Base-by-base conservation (phyloP, 768 basidiomycete species). In the Leucosporidium creatinivorum region DNA sequence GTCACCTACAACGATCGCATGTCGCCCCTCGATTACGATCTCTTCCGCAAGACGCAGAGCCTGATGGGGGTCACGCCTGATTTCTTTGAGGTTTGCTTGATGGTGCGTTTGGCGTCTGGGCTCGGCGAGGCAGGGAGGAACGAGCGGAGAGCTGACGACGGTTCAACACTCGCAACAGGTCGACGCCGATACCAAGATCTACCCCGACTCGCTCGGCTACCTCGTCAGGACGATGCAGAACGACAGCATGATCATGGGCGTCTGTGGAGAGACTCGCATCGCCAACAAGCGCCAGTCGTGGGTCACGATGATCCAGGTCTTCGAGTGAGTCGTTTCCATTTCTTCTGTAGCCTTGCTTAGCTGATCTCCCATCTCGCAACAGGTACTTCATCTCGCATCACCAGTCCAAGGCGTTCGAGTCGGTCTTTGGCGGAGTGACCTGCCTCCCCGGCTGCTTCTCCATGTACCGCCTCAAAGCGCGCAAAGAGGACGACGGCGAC, bases 391-490 rank as follows among this genome's bases (percentile, higher is more conserved):
- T 99, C 76, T 97, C 93, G 48, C 96, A 99, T 79, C 94, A 99
- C 78, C 84, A 93, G 62, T 90, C 94, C 69, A 99, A 99, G 79
- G 93, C 91, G 10, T 99, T 99, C 79, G 96, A 99, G 78, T 93
- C 96, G 26, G 92, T 96, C 30, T 98, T 99, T 75, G 96, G 96
- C 76, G 96, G 96, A 85, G 96, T 99, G 66, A 93, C 96, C 18
- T 99, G 96, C 81, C 82, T 98, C 33, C 96, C 96, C 0, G 96
- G 96, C n/a, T 99, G 96, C 79, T 99, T 99, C 81, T 96, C 93
- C 61, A 99, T 99, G 94, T 98, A 98, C 80, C 84, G 96, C 61
- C 83, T 99, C 76, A 99, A 99, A 78, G 93, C 93, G 12, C 85
- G 96, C 62, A 91, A 88, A 76, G 78, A 84, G 23, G 83, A 83